Base-by-base conservation (phyloP, 371 early-diverging fungal genomes). In the Chytridium lagenaria region DNA sequence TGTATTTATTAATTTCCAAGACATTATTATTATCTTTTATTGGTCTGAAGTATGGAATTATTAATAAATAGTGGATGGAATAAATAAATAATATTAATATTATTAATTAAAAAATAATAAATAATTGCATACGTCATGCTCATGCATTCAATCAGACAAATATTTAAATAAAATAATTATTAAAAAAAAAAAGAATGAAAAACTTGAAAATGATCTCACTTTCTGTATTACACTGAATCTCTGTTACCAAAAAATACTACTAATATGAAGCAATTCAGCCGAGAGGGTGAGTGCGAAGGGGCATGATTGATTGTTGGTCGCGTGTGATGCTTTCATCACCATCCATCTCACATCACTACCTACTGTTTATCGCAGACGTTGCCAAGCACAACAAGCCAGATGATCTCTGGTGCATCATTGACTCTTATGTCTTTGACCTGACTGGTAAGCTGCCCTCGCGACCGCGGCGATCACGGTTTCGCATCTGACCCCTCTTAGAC, bases 331-430 rank as follows among this genome's bases (percentile, higher is more conserved):
- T 7, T 12, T 44, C 44, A 44, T 12, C 55, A 23, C 55, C 12
- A 10, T 52, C n/a, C 55, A 12, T 23, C 55, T 26, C n/a, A n/a
- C 12, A 44, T 26, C n/a, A 52, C 55, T 26, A 5, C 55, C 44
- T 44, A 7, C 44, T 19, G 16, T 52, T 52, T 26, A 26, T 26
- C n/a, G 55, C 55, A 44, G 44, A 66, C 3, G 66, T 66, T 66
- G 66, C 44, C 2, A 61, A 90, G 78, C 98, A 98, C 83, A 92
- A 92, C 87, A 92, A 80, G 97, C 92, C 96, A 57, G 86, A 93
- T 73, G 67, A 66, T 49, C 77, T 80, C 28, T 84, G 82, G 82
- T 67, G 70, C 55, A 73, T 81, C 73, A 71, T 81, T 31, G 77
- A 81, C 65, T 65, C 68, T 2, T 44, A 67, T 0, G 84, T 84